These are phyloP conservation scores for Plantago major DNA, from an alignment of 257 asterid genomes.

Conservation along the genomic window DNA sequence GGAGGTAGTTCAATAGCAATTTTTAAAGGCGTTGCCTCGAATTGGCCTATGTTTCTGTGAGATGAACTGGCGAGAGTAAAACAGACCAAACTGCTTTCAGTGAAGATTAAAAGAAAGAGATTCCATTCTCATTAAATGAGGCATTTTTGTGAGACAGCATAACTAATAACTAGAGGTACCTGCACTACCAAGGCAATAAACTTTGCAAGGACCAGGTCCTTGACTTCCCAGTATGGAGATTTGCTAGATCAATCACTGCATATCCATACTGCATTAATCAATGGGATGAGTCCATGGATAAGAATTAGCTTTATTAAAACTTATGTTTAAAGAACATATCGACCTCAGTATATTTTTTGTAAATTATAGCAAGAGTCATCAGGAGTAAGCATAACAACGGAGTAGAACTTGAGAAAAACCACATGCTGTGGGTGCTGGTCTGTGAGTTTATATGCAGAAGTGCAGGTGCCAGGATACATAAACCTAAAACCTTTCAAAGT, in stretches of 20 bases:
- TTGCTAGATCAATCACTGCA: conserved; percentile 55
- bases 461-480: no score
- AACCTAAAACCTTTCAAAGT: no score
- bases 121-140: conserved; percentile 9
- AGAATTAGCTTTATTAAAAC: not conserved
- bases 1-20: conserved; percentile 57
- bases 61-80: conserved; percentile 49
- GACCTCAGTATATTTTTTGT: not conserved
- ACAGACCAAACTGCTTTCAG: conserved; percentile 18
- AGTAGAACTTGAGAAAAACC: not conserved
- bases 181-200: conserved; percentile 63
- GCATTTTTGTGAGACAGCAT: conserved; percentile 2
- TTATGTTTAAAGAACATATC: not conserved
- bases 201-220: conserved; percentile 55
- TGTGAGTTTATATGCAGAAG: no score
- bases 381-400: conserved; percentile 3
- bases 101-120: conserved; percentile 7
- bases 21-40: conserved; percentile 75
- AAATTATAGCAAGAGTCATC: not conserved
- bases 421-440: no score
- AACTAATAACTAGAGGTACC: conserved; percentile 40
- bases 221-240: conserved; percentile 38
- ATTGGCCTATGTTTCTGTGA: conserved; percentile 77
- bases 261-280: conserved; percentile 67
- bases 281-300: conserved; percentile 15